Base-by-base conservation (phyloP, 441 rosid species). In the Pelargonium exstipulatum region DNA sequence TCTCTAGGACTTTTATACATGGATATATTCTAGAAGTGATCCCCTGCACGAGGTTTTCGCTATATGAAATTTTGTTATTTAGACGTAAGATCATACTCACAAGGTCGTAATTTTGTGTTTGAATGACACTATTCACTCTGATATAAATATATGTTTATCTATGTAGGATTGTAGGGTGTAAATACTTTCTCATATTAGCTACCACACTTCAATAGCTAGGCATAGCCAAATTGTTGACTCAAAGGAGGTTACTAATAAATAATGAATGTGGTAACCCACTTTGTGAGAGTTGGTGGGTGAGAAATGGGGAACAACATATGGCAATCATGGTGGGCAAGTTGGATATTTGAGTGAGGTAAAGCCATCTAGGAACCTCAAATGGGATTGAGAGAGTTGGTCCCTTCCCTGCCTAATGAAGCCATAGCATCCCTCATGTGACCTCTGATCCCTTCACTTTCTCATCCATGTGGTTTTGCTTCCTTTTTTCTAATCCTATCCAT, bases 381-480 rank as follows among this genome's bases (percentile, higher is more conserved):
- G 48, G 71, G 80, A 14, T 43, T 3, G 61, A 74, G 65, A 20
- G 62, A 26, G 78, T 78, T 76, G 85, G 74, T 43, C 46, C 46
- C 46, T 43, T 79, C 78, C 81, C 71, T 70, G 67, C 76, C 73
- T 64, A 32, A 16, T 22, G 68, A 70, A 78, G 73, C 60, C 42
- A 71, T 45, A 66, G 65, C 73, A 77, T n/a, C 81, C 78, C 79
- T 83, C 87, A 82, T 78, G 85, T 82, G 82, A 74, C 78, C 0
- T 1, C 40, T 69, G 62, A 62, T 43, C 46, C 46, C 46, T 43
- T 43, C 46, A 43, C 46, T 43, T 86, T 81, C 37, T 83, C 79
- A 51, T 79, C 77, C 87, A 86, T 81, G 90, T 86, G 90, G 69
- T 55, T 71, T 42, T 79, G 85, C 68, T 22, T 62, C 70, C 83